Evolutionary conservation across 176 grass and related monocot genomes (phyloP).

Genomic region (Cymbopogon citratus): DNA sequence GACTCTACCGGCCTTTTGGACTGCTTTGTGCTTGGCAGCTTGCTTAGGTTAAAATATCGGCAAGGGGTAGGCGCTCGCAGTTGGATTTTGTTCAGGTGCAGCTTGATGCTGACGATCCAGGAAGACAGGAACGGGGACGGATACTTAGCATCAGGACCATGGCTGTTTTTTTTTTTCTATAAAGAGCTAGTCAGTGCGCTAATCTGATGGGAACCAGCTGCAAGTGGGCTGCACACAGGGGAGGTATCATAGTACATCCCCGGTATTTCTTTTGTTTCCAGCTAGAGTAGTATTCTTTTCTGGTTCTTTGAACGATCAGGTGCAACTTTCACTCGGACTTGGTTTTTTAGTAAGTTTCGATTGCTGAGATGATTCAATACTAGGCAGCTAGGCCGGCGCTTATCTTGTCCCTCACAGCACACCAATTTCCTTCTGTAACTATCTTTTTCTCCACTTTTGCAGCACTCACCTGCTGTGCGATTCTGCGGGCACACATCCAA

Average conservation of each 20-base stretch:
- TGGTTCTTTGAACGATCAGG: neutral
- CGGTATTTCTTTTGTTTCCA: neutral
- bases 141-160: neutral
- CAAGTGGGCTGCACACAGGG: neutral
- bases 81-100: neutral
- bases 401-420: neutral
- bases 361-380: neutral
- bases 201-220: slow-evolving; percentile 1
- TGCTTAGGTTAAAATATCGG: no score
- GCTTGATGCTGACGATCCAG: neutral
- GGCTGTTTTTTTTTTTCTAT: neutral
- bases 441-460: neutral
- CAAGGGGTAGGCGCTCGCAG: no score
- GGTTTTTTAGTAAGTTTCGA: neutral
- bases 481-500: neutral
- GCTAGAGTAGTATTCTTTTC: neutral
- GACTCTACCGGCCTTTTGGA: neutral
- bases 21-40: neutral
- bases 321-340: neutral
- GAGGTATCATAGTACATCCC: neutral
- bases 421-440: no score
- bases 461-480: neutral
- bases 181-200: neutral
- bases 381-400: neutral
- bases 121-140: neutral